Evolutionary conservation across 2,329 filamentous ascomycete species (phyloP), one percentile per base, ranked within the genome.

Genomic region (Aspergillus ochraceus): DNA sequence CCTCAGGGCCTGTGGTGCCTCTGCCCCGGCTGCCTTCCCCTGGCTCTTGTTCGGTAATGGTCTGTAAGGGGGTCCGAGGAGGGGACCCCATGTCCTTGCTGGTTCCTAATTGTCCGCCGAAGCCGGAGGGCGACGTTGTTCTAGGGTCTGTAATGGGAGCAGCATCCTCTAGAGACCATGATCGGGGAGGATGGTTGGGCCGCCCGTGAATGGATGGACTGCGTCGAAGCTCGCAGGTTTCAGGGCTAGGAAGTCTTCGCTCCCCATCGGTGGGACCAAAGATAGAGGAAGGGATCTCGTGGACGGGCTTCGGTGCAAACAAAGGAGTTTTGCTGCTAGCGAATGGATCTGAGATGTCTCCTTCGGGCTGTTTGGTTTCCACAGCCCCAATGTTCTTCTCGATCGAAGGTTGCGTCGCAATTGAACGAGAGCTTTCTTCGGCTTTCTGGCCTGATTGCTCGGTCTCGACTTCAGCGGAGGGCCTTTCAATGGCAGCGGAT

Each of bases 21-120:
- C 61, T 78, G 75, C 68, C 79, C 79, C 61, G 70, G 68, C 32
- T 76, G 65, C 9, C 64, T 45, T 64, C 65, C 55, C 57, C 63
- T 60, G 80, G 78, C 58, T 77, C 78, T 55, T 78, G 68, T 69
- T 86, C 84, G 32, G 77, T 77, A 63, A 86, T 86, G 1, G 82
- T 77, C 20, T 81, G 78, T 9, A 87, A 80, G 24, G 76, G 74
- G 55, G 72, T 76, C 49, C 72, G 73, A 36, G 76, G 72, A 30
- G 77, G 77, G 20, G 75, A 74, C 52, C 69, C 58, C 10, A 67
- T 36, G 29, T 71, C 70, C 55, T 63, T 55, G 64, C 66, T 19
- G 61, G 64, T 63, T 6, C 62, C 71, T 36, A 66, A 66, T 26
- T 71, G 75, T 46, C 69, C 74, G 56, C 74, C 77, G 51, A 75